phyloP scores from a whole-genome alignment of 2,329 filamentous ascomycete species.

The Claviceps sp. region DNA sequence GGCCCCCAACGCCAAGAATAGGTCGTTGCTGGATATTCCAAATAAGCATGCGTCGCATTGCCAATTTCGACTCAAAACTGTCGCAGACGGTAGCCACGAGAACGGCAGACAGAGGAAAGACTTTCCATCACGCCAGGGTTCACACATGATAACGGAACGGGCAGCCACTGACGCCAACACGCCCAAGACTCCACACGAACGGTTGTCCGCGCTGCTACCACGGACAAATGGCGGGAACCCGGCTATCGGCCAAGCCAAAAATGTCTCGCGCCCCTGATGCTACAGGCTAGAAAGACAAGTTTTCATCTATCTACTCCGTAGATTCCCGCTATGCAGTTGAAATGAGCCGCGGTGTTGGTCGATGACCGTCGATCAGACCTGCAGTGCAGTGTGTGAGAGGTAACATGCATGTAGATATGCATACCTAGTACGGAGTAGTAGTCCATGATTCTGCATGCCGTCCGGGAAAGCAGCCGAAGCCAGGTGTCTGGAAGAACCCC shows the following conservation, averaged over 20 bases:
- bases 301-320: background rate
- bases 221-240: background rate
- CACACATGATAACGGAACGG: background rate
- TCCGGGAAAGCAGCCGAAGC: background rate
- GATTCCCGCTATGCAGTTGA: background rate
- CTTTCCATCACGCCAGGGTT: background rate
- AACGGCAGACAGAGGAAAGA: background rate
- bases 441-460: background rate
- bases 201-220: background rate
- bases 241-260: background rate
- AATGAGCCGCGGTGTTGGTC: background rate
- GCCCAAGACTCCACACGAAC: background rate
- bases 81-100: background rate
- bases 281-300: background rate
- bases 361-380: background rate
- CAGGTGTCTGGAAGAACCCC: background rate
- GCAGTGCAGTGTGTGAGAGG: background rate
- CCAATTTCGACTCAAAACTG: background rate
- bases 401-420: background rate
- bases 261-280: background rate
- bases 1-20: background rate
- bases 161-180: background rate
- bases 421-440: background rate
- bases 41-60: background rate
- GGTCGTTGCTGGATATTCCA: background rate